Base-by-base conservation (phyloP, 352 stramenopile species). In the Sclerospora graminicola region DNA sequence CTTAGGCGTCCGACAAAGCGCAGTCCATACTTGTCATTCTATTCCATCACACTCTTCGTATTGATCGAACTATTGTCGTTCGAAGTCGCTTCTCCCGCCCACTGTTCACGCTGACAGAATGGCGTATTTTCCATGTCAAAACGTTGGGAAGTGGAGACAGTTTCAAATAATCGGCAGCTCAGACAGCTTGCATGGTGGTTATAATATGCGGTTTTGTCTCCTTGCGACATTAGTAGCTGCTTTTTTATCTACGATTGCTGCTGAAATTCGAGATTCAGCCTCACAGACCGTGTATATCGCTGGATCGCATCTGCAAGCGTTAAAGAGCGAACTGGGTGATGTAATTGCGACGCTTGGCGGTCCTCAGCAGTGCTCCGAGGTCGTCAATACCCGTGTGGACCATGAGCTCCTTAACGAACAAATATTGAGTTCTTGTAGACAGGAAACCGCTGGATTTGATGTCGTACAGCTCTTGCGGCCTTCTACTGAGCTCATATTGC, bases 321-420 rank as follows among this genome's bases (percentile, higher is more conserved):
- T 39, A 41, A 51, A 41, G 45, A 44, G 27, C 1, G 35, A 54
- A 21, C 54, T 23, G 1, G 45, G 44, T 13, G 48, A 66, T 23
- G 45, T 45, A 2, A 28, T 63, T 7, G n/a, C 31, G 16, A 48
- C 45, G 14, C 42, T 60, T 24, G 58, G 45, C 11, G 41, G 49
- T 26, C 34, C 60, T 13, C 50, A 57, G n/a, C 27, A 57, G 44
- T 67, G 58, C 52, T 34, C 45, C 44, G 53, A 63, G 47, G 34
- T 4, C 33, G 31, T 67, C 24, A 60, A 63, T 43, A 31, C 21
- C 13, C 58, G 35, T 26, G 45, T 63, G 24, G 54, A 63, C 21
- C 53, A 32, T 8, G 54, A 61, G 19, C 16, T 67, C 13, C 6
- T 67, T 4, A 20, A 55, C 26, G 41, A 52, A 18, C 23, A 40